These are phyloP conservation scores for Nannochloropsis gaditana DNA, from an alignment of 108 stramenopile species.

Conservation along the genomic window DNA sequence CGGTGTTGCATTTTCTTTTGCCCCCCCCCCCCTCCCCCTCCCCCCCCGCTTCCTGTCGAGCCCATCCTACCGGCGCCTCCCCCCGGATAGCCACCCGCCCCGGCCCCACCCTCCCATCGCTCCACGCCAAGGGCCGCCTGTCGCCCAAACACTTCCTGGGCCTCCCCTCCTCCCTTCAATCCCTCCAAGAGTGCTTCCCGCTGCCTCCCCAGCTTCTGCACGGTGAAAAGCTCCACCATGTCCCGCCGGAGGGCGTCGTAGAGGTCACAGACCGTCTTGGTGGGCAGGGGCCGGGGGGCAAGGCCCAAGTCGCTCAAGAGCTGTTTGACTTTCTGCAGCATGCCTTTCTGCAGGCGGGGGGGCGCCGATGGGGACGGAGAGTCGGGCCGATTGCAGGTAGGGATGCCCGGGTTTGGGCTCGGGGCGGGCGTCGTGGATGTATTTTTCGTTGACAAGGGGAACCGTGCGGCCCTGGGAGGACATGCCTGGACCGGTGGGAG, in stretches of 20 bases:
- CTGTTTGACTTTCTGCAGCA: not conserved
- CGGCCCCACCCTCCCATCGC: not conserved
- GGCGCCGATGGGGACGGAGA: not conserved
- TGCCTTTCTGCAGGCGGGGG: not conserved
- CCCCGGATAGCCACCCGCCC: not conserved
- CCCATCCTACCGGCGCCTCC: not conserved
- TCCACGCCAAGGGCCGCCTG: not conserved
- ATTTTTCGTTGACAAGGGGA: not conserved
- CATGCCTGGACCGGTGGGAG: not conserved
- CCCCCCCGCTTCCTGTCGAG: not conserved
- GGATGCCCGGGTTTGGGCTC: conserved; percentile 10
- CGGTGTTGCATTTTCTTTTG: not conserved
- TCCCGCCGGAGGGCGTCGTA: not conserved
- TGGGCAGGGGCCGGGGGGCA: not conserved
- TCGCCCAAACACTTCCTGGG: not conserved
- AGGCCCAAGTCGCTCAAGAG: not conserved
- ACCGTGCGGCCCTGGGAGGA: not conserved
- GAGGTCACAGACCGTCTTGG: not conserved
- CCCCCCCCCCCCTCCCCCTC: conserved; percentile 22
- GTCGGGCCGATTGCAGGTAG: not conserved
- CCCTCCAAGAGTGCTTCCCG: not conserved
- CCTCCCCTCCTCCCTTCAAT: not conserved
- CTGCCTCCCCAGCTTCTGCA: conserved; percentile 19
- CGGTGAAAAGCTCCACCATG: not conserved
- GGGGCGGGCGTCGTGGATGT: not conserved